Evolutionary conservation across 768 basidiomycete species (phyloP).

Genomic region (Dendrothele bispora): DNA sequence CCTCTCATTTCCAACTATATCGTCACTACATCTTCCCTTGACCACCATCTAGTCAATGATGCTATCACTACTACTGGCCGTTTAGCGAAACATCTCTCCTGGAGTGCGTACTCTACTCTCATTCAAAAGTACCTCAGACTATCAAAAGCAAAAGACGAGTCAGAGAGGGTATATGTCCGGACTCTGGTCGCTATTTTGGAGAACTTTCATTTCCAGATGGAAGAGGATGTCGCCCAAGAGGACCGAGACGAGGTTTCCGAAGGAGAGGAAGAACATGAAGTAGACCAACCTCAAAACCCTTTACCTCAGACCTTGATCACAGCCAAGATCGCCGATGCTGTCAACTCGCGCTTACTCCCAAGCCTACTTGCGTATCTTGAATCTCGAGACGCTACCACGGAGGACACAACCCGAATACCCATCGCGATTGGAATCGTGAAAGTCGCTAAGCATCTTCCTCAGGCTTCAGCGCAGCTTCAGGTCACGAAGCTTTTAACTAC

Average conservation of each 20-base stretch:
- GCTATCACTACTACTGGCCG: constrained; percentile 79
- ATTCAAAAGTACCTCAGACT: constrained; percentile 81
- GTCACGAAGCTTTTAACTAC: constrained; percentile 77
- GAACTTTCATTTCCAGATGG: constrained; percentile 90
- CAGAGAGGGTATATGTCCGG: constrained; percentile 82
- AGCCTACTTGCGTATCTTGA: constrained; percentile 78
- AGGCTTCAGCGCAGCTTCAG: constrained; percentile 59
- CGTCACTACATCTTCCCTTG: constrained; percentile 53
- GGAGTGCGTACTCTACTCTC: constrained; percentile 81
- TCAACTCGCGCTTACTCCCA: constrained; percentile 76
- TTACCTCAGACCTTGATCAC: no score
- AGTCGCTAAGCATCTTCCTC: constrained; percentile 80
- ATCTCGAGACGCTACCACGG: constrained; percentile 72
- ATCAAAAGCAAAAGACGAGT: constrained; percentile 62
- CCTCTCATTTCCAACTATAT: constrained; percentile 87
- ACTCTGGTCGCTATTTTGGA: constrained; percentile 83
- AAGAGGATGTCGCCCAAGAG: constrained; percentile 48
- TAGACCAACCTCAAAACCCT: constrained; percentile 15
- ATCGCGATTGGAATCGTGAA: constrained; percentile 84
- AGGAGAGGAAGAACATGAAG: constrained; percentile 25
- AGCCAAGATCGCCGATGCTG: constrained; percentile 65
- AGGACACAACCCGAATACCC: constrained; percentile 86
- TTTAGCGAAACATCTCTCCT: constrained; percentile 73
- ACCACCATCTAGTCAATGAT: constrained; percentile 90
- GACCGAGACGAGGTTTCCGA: constrained; percentile 29